Base-by-base conservation (phyloP, 2,329 filamentous ascomycete species). In the Colletotrichum tanaceti region DNA sequence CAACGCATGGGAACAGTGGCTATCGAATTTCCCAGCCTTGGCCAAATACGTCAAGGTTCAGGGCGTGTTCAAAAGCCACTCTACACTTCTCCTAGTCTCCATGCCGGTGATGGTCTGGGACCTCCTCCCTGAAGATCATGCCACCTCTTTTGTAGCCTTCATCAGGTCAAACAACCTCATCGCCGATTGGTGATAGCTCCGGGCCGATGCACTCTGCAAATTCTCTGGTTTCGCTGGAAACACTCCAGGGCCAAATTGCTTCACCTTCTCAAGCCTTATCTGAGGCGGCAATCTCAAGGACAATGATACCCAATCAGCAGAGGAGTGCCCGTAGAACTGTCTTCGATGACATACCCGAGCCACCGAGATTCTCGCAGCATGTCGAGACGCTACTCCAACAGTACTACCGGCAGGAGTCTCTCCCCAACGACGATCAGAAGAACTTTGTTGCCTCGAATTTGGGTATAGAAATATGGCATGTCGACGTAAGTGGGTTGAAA, bases 11-110 rank as follows among this genome's bases (percentile, higher is more conserved):
- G 83, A 88, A 73, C 81, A 83, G 63, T 89, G 87, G 86, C 79
- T 89, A 3, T 77, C 80, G 35, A 82, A 80, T 20, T 87, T 89
- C 69, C 87, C 87, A 0, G 84, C 85, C 2, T 78, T 89, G 63
- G 86, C 86, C 49, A 88, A 86, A 71, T 86, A 88, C 70, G 86
- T 88, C 75, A 87, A 87, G 72, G 83, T 89, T 6, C 86, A 89
- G 72, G 87, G 86, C 10, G 82, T 88, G 1, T 89, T 89, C 75
- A 87, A 87, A 73, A 89, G 87, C 58, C 86, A 89, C 72, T 89
- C 87, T 0, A 89, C 85, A 0, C 76, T 89, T 49, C 79, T 89
- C 6, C 75, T 89, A 7, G 76, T 89, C 3, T 89, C 87, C 0
- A 79, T 89, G 74, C 87, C 87, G 0, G 84, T 89, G 13, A 85